Conservation (phyloP, 164 flowering plant genomes). For the Echeveria elegans region DNA sequence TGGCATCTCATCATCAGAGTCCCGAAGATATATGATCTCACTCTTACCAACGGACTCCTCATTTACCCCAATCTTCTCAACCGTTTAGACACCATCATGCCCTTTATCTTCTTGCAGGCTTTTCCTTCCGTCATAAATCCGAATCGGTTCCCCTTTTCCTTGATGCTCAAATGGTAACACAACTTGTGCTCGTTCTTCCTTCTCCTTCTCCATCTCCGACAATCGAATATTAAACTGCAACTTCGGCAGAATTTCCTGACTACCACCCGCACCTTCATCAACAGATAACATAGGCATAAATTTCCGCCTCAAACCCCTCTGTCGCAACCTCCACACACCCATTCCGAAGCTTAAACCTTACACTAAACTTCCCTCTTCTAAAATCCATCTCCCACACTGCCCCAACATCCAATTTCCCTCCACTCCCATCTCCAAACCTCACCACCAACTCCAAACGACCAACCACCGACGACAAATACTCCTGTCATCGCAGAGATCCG, state of each 20-base stretch:
- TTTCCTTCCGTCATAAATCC: conserved; percentile 79
- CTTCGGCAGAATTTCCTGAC: conserved; percentile 70
- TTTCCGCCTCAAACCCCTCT: conserved; percentile 47
- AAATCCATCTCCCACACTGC: conserved; percentile 34
- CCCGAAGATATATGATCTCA: conserved; percentile 84
- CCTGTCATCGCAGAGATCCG: conserved; percentile 60
- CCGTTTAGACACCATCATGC: conserved; percentile 18
- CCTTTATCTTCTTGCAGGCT: conserved; percentile 35
- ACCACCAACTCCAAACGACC: conserved; percentile 52
- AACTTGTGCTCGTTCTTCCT: conserved; percentile 63
- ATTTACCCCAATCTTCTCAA: conserved; percentile 16
- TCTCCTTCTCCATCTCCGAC: conserved; percentile 87
- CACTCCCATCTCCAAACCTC: conserved; percentile 24
- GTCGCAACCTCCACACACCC: conserved; percentile 82
- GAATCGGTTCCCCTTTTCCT: conserved; percentile 53
- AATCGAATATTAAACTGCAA: conserved; percentile 80
- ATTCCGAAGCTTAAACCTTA: conserved; percentile 73
- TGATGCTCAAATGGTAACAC: conserved; percentile 98
- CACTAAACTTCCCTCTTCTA: conserved; percentile 48
- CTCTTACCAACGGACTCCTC: conserved; percentile 41
- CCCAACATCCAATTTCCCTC: conserved; percentile 22
- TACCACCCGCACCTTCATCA: conserved; percentile 22
- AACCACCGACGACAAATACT: conserved; percentile 69
- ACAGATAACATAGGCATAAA: conserved; percentile 41
- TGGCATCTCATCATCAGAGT: conserved; percentile 87